A percentile compares a stretch with the other conserved stretches of the same genome.
Conservation (phyloP, 148 eudicot species). For the Camellia lanceoleosa region DNA sequence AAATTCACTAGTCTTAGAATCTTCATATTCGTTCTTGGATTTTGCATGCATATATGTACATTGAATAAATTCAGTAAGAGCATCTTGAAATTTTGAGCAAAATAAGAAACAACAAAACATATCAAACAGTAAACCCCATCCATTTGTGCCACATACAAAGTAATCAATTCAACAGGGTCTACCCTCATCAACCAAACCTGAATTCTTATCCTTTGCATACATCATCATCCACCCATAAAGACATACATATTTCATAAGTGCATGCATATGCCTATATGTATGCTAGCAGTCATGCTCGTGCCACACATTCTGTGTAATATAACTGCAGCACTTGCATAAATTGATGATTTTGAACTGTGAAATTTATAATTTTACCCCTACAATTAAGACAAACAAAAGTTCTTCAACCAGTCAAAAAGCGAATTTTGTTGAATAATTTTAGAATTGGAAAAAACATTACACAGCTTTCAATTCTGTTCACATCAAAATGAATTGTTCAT, state of each 20-base stretch:
- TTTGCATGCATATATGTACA: neutral
- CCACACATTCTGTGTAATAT: too few species aligned
- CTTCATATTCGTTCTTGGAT: neutral
- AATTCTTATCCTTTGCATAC: neutral
- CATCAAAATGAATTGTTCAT: too few species aligned
- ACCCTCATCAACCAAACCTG: too few species aligned
- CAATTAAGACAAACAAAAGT: too few species aligned
- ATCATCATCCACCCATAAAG: neutral
- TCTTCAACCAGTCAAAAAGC: too few species aligned
- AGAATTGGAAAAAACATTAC: too few species aligned
- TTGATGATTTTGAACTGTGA: too few species aligned
- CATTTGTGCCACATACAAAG: neutral
- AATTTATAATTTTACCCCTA: too few species aligned
- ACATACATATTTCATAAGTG: neutral
- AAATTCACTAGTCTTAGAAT: neutral
- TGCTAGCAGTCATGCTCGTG: too few species aligned
- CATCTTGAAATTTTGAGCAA: neutral
- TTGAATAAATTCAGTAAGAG: neutral
- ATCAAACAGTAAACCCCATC: neutral
- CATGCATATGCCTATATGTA: neutral
- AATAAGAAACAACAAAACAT: neutral
- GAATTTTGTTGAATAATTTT: too few species aligned
- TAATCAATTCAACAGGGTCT: neutral
- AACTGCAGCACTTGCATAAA: too few species aligned
- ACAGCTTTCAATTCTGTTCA: too few species aligned